Evolutionary conservation across 305 asterid species (phyloP).

Genomic region (Fraxinus angustifolia): DNA sequence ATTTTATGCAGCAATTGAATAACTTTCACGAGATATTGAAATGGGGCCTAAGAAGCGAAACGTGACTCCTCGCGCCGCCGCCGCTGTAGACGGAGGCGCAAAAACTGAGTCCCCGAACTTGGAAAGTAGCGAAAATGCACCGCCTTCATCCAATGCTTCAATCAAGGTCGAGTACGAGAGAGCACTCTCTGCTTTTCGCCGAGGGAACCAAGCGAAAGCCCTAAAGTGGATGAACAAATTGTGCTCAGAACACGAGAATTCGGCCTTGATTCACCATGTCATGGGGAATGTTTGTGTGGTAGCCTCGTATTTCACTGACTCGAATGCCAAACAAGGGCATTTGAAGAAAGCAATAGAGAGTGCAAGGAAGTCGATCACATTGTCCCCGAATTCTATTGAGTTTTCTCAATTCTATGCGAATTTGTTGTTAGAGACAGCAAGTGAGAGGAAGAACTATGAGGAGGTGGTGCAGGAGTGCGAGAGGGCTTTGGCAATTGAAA

Average conservation of each 20-base stretch:
- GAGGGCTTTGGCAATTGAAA: slow-evolving; percentile 66
- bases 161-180: slow-evolving; percentile 65
- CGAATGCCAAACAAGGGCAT: slow-evolving; percentile 62
- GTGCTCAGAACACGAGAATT: slow-evolving; percentile 49
- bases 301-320: slow-evolving; percentile 59
- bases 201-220: slow-evolving; percentile 77
- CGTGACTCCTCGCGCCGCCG: background rate
- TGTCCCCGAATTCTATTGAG: slow-evolving; percentile 76
- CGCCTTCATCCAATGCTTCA: slow-evolving; percentile 29
- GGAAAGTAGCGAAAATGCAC: slow-evolving; percentile 2
- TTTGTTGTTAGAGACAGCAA: slow-evolving; percentile 69
- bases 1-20: background rate
- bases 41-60: background rate
- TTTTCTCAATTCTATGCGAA: slow-evolving; percentile 77
- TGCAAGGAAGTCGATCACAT: slow-evolving; percentile 53
- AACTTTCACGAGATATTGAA: background rate
- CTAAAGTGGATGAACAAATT: slow-evolving; percentile 78
- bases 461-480: slow-evolving; percentile 81
- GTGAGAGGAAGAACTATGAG: slow-evolving; percentile 62
- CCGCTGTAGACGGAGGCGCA: background rate
- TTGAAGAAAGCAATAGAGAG: slow-evolving; percentile 71
- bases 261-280: slow-evolving; percentile 65
- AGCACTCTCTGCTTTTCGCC: slow-evolving; percentile 57
- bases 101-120: background rate
- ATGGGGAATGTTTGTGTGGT: slow-evolving; percentile 73